Evolutionary conservation across 2,329 filamentous ascomycete species (phyloP).

Genomic region (Cryphonectria parasitica): DNA sequence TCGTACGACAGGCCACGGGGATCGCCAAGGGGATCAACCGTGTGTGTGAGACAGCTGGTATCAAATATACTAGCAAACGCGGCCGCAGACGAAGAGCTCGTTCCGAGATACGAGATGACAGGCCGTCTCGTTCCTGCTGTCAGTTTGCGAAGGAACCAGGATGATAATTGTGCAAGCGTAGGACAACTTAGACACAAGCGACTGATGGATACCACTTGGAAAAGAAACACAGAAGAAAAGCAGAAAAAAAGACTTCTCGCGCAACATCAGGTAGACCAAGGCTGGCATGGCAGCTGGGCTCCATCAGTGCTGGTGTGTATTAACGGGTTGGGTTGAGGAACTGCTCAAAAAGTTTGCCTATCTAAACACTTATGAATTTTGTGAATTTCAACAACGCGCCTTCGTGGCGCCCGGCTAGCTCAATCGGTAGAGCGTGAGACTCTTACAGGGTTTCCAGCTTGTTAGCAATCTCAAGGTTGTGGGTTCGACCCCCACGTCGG

Average conservation of each 20-base stretch:
- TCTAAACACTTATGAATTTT: accelerated
- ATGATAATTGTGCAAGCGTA: not conserved
- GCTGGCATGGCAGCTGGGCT: too few relatives aligned
- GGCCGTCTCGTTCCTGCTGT: not conserved
- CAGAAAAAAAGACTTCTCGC: not conserved
- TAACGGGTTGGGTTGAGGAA: not conserved
- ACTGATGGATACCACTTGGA: not conserved
- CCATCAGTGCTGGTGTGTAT: not conserved
- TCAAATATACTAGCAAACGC: not conserved
- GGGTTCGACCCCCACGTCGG: constrained; percentile 28
- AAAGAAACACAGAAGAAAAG: not conserved
- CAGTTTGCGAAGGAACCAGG: too few relatives aligned
- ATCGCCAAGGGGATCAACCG: not conserved
- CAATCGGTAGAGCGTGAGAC: constrained; percentile 76
- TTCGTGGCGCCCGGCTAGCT: constrained; percentile 58
- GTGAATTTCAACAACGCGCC: constrained; percentile 14
- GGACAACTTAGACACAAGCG: not conserved
- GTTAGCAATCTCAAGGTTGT: constrained; percentile 27
- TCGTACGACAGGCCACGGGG: not conserved
- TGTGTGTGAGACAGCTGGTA: not conserved
- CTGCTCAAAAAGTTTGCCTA: accelerated
- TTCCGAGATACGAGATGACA: not conserved
- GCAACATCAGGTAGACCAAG: too few relatives aligned
- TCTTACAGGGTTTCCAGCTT: constrained; percentile 48
- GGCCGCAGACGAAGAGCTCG: not conserved